Percentiles rank a stretch among this genome's conserved stretches.
Conservation (phyloP, 2,329 filamentous ascomycete species). For the Ophiostoma perfectum region DNA sequence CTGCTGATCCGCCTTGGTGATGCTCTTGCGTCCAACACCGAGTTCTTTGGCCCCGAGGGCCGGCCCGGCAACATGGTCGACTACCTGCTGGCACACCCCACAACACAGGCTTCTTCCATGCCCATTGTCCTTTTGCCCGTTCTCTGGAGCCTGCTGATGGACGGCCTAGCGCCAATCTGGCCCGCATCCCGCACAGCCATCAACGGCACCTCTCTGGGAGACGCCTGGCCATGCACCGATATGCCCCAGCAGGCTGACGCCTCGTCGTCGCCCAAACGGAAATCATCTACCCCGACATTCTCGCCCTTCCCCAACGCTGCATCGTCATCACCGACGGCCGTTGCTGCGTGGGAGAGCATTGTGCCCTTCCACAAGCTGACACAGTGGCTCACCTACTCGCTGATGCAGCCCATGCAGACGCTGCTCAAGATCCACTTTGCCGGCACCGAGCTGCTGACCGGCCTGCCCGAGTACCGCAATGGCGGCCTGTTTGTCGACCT, state of each 20-base stretch:
- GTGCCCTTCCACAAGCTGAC: slow-evolving; percentile 67
- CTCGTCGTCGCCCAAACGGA: slow-evolving; percentile 13
- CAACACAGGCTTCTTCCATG: slow-evolving; percentile 80
- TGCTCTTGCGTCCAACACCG: slow-evolving; percentile 67
- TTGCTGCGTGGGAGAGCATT: slow-evolving; percentile 70
- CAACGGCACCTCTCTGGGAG: slow-evolving; percentile 79
- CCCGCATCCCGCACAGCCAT: slow-evolving; percentile 78
- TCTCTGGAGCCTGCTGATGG: slow-evolving; percentile 86
- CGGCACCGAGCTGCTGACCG: slow-evolving; percentile 72
- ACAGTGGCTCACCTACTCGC: slow-evolving; percentile 89
- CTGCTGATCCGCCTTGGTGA: slow-evolving; percentile 69
- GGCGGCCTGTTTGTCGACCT: slow-evolving; percentile 83
- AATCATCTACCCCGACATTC: slow-evolving; percentile 46
- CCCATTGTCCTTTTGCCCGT: slow-evolving; percentile 83
- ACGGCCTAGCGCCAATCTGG: slow-evolving; percentile 83
- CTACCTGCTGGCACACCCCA: slow-evolving; percentile 85
- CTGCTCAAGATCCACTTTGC: slow-evolving; percentile 48
- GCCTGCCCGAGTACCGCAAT: slow-evolving; percentile 87
- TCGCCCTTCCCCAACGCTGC: slow-evolving; percentile 42
- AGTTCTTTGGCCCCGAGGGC: slow-evolving; percentile 77
- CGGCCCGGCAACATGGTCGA: slow-evolving; percentile 94
- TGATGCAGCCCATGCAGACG: slow-evolving; percentile 61
- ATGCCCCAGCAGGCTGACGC: slow-evolving; percentile 55
- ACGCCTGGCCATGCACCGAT: slow-evolving; percentile 84
- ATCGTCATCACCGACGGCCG: slow-evolving; percentile 33